These are phyloP conservation scores for Fusarium proliferatum DNA, from an alignment of 2,329 filamentous ascomycete genomes.

Conservation along the genomic window DNA sequence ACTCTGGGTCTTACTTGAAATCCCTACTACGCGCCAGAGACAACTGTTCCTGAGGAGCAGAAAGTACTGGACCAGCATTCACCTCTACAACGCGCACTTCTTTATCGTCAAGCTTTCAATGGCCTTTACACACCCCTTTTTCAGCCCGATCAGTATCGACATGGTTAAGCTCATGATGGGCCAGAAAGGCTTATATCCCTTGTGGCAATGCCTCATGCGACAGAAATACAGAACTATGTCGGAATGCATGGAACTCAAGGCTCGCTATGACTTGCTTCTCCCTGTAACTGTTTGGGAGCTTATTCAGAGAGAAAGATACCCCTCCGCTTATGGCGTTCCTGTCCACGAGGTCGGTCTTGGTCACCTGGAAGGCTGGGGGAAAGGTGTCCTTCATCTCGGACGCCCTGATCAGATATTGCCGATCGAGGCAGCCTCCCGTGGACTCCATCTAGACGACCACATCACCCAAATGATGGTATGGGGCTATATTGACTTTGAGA, in stretches of 20 bases:
- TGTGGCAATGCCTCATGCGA: constrained; percentile 70
- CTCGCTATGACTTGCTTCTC: constrained; percentile 66
- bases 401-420: constrained; percentile 69
- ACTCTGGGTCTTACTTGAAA: constrained; percentile 79
- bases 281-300: constrained; percentile 45
- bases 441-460: constrained; percentile 64
- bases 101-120: constrained; percentile 80
- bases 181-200: constrained; percentile 64
- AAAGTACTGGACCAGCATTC: constrained; percentile 65
- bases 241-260: constrained; percentile 67
- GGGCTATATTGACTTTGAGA: constrained; percentile 68
- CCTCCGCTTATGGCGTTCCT: constrained; percentile 63
- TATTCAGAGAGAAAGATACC: constrained; percentile 31
- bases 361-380: constrained; percentile 68
- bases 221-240: constrained; percentile 60
- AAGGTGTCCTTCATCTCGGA: constrained; percentile 57
- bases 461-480: constrained; percentile 69
- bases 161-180: constrained; percentile 70
- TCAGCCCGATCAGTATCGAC: constrained; percentile 60
- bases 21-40: constrained; percentile 67
- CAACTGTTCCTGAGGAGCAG: constrained; percentile 63
- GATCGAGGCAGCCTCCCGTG: constrained; percentile 64
- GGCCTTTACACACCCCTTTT: constrained; percentile 72
- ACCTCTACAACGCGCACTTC: constrained; percentile 70
- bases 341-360: constrained; percentile 62